These are phyloP conservation scores for Fusarium penzigii DNA, from an alignment of 2,329 filamentous ascomycete genomes.

Conservation along the genomic window DNA sequence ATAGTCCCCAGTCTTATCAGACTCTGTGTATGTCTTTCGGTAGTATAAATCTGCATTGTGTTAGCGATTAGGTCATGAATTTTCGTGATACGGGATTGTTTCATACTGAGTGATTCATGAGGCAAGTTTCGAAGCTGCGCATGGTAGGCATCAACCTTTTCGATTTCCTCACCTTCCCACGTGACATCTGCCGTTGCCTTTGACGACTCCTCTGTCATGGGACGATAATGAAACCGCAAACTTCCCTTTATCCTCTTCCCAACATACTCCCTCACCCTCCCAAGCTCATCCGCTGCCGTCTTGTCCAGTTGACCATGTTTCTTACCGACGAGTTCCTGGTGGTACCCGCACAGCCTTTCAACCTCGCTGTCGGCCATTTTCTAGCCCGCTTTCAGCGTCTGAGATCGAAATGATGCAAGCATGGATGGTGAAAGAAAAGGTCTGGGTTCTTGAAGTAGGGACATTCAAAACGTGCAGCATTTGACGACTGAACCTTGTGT, in stretches of 20 bases:
- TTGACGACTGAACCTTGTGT: too few species aligned
- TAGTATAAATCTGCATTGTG: background rate
- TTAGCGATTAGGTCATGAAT: background rate
- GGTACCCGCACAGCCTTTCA: background rate
- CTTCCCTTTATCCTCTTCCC: background rate
- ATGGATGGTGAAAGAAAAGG: background rate
- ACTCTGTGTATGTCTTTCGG: background rate
- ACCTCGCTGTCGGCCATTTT: background rate
- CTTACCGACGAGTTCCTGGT: slow-evolving; percentile 1
- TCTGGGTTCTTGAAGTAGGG: too few species aligned
- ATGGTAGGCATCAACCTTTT: background rate
- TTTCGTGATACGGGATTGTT: too few species aligned
- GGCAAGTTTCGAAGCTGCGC: background rate
- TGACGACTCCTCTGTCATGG: background rate
- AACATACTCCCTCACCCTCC: background rate
- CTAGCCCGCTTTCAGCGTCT: background rate
- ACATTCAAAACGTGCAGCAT: too few species aligned
- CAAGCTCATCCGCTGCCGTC: background rate
- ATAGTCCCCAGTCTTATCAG: background rate
- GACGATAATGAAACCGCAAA: background rate
- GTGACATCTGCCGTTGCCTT: background rate
- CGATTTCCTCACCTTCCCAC: background rate
- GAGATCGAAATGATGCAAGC: background rate
- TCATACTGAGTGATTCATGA: slow-evolving; percentile 4
- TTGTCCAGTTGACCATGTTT: background rate